These are phyloP conservation scores for Vigna unguiculata DNA, from an alignment of 306 rosid genomes.

Conservation along the genomic window DNA sequence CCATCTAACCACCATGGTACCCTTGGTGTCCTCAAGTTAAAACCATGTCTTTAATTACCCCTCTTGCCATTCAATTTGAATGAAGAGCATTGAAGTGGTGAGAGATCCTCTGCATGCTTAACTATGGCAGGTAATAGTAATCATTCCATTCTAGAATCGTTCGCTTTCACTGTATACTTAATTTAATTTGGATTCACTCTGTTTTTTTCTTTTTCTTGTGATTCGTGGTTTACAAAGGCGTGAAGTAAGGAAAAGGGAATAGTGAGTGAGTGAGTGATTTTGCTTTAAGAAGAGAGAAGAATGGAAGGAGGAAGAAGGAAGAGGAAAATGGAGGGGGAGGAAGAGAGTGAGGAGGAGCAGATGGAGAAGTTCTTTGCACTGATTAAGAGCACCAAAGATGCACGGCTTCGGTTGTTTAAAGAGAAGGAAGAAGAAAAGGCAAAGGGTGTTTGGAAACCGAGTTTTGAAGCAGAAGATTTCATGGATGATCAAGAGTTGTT, in stretches of 20 bases:
- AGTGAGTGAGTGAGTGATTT: no score
- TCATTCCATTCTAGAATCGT: not conserved
- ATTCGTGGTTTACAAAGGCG: no score
- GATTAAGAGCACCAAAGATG: slow-evolving; percentile 63
- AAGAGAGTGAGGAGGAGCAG: slow-evolving; percentile 57
- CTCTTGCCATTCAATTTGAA: not conserved
- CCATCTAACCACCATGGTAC: no score
- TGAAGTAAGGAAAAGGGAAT: not conserved
- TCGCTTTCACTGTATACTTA: not conserved
- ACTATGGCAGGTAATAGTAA: not conserved
- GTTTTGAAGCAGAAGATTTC: slow-evolving; percentile 73
- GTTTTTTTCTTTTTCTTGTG: not conserved
- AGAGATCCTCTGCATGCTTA: not conserved
- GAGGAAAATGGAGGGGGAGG: slow-evolving; percentile 54
- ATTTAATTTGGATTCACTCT: not conserved
- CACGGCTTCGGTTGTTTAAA: slow-evolving; percentile 45
- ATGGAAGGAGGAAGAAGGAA: slow-evolving; percentile 65
- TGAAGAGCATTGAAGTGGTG: not conserved
- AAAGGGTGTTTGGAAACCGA: slow-evolving; percentile 64
- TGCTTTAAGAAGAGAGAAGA: not conserved
- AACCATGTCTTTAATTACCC: not conserved
- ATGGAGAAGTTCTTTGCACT: slow-evolving; percentile 71
- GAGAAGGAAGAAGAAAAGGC: slow-evolving; percentile 39
- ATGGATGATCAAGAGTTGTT: slow-evolving; percentile 30
- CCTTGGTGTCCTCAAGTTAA: not conserved